Conservation (phyloP, 495 filamentous ascomycete species). For the Physcia stellaris region DNA sequence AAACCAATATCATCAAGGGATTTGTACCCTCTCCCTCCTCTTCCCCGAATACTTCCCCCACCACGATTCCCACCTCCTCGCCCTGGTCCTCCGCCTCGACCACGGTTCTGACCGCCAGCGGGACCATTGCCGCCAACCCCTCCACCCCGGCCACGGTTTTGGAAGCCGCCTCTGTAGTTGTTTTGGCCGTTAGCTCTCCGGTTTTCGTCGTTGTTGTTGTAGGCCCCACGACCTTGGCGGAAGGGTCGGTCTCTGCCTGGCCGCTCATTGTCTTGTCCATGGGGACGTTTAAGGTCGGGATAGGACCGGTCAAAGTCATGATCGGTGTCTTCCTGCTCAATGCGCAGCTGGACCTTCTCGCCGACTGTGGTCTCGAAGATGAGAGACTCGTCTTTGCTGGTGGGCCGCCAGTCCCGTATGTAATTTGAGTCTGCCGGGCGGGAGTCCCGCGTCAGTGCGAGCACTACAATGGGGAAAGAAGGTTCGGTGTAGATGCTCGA, state of each 20-base stretch:
- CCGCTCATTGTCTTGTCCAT: background rate
- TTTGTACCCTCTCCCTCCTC: constrained; percentile 22
- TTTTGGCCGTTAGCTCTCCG: constrained; percentile 7
- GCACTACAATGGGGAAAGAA: constrained; percentile 55
- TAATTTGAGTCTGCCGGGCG: constrained; percentile 67
- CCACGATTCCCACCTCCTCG: constrained; percentile 23
- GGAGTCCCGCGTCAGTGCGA: constrained; percentile 56
- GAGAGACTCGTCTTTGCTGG: constrained; percentile 50
- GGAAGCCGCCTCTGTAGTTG: constrained; percentile 21
- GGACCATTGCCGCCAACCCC: constrained; percentile 30
- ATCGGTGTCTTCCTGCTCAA: constrained; percentile 55
- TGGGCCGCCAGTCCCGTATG: constrained; percentile 74
- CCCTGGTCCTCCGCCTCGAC: constrained; percentile 30
- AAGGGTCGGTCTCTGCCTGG: constrained; percentile 1
- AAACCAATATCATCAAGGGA: constrained; percentile 29
- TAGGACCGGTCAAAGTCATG: no score
- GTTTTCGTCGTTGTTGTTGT: constrained; percentile 15
- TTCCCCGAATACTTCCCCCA: constrained; percentile 6
- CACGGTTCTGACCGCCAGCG: constrained; percentile 25
- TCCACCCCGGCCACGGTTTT: constrained; percentile 34
- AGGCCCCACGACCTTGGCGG: constrained; percentile 5
- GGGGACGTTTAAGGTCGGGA: no score
- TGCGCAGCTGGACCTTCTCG: constrained; percentile 69
- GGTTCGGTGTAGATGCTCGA: constrained; percentile 62
- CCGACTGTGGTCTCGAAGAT: constrained; percentile 69